A percentile compares a stretch with the other conserved stretches of the same genome.
phyloP scores from a whole-genome alignment of 805 yeast genomes.

The Wickerhamiella allomyrinae region DNA sequence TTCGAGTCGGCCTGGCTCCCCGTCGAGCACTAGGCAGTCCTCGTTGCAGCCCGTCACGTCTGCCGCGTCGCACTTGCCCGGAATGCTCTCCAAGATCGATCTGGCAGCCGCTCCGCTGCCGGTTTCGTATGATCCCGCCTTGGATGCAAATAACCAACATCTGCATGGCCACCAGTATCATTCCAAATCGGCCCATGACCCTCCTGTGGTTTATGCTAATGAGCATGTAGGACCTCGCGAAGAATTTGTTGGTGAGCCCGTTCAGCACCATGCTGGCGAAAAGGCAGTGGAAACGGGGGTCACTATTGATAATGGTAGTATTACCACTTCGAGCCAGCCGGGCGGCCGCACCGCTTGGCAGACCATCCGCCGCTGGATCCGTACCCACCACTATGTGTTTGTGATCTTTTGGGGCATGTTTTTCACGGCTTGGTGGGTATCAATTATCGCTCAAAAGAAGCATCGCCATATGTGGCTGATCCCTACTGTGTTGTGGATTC shows the following conservation, averaged over 20 bases:
- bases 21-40: neutral
- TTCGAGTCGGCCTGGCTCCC: neutral
- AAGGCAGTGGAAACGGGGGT: neutral
- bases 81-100: slow-evolving; percentile 8
- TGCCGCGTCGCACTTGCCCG: neutral
- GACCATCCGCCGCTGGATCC: slow-evolving; percentile 3
- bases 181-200: slow-evolving; percentile 17
- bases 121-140: slow-evolving; percentile 20
- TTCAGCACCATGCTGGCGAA: slow-evolving; percentile 7
- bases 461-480: slow-evolving; percentile 42
- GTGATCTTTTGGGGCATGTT: slow-evolving; percentile 25
- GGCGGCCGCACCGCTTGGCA: slow-evolving; percentile 3
- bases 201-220: slow-evolving; percentile 14
- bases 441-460: slow-evolving; percentile 36
- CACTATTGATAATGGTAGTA: neutral
- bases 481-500: slow-evolving; percentile 40
- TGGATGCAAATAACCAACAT: slow-evolving; percentile 24
- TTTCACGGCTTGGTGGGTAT: slow-evolving; percentile 45
- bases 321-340: neutral
- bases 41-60: neutral
- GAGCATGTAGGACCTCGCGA: slow-evolving; percentile 10
- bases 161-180: slow-evolving; percentile 21
- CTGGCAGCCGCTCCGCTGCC: slow-evolving; percentile 13
- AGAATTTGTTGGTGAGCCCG: slow-evolving; percentile 7
- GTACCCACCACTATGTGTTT: slow-evolving; percentile 18